These are phyloP conservation scores for Hypholoma sublateritium DNA, from an alignment of 768 basidiomycete species.

Conservation along the genomic window DNA sequence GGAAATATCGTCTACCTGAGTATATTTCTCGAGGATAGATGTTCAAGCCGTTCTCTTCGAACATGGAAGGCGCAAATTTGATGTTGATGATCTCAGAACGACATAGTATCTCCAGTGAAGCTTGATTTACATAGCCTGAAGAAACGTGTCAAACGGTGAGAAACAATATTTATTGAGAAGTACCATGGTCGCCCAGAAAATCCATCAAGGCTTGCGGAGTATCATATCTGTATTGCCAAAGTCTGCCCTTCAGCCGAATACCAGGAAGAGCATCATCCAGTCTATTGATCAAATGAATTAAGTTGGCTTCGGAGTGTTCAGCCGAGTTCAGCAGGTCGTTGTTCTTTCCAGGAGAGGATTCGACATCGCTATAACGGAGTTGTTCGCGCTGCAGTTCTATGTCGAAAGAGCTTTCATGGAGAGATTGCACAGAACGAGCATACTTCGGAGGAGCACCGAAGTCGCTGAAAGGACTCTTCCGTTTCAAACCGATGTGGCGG, in stretches of 20 bases:
- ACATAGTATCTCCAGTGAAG: slow-evolving; percentile 43
- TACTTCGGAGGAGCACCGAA: slow-evolving; percentile 42
- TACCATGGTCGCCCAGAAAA: slow-evolving; percentile 38
- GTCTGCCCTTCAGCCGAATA: slow-evolving; percentile 44
- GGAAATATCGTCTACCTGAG: slow-evolving; percentile 31
- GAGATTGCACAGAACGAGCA: slow-evolving; percentile 40
- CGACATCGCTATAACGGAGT: slow-evolving; percentile 21
- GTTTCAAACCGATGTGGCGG: slow-evolving; percentile 26
- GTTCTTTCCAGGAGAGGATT: slow-evolving; percentile 10
- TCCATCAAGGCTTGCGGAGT: slow-evolving; percentile 44
- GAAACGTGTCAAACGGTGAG: neutral
- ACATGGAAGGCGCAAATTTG: slow-evolving; percentile 45
- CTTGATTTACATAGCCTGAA: slow-evolving; percentile 48
- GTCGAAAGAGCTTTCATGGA: slow-evolving; percentile 46
- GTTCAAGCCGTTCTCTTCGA: slow-evolving; percentile 50
- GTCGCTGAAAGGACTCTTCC: slow-evolving; percentile 38
- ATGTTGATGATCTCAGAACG: slow-evolving; percentile 44
- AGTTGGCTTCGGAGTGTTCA: slow-evolving; percentile 15
- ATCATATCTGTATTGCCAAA: slow-evolving; percentile 25
- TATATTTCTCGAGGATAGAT: slow-evolving; percentile 42
- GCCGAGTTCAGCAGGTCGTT: neutral
- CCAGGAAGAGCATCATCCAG: slow-evolving; percentile 48
- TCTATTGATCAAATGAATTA: slow-evolving; percentile 33
- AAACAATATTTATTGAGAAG: neutral
- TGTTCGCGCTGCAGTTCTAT: slow-evolving; percentile 37